Percentiles rank a stretch among this genome's conserved stretches.
phyloP scores from a whole-genome alignment of 1,284 basidiomycete genomes.

The Tetrapyrgos nigripes region DNA sequence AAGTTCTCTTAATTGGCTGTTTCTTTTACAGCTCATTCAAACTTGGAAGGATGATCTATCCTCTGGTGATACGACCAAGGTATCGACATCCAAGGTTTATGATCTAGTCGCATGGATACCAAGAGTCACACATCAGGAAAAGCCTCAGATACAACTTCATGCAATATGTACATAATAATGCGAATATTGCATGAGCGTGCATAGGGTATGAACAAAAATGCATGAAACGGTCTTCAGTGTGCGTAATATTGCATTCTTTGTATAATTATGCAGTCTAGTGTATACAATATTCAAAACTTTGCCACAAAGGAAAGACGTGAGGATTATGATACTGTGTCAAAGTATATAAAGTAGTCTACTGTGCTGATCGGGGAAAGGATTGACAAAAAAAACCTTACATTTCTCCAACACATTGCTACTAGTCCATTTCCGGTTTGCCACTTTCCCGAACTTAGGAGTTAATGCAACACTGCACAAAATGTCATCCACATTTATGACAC shows the following conservation, averaged over 20 bases:
- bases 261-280: too few relatives aligned
- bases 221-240: too few relatives aligned
- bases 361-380: background rate
- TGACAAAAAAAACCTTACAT: background rate
- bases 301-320: too few relatives aligned
- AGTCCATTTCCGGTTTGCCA: background rate
- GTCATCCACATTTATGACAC: too few relatives aligned
- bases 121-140: constrained; percentile 2
- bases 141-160: too few relatives aligned
- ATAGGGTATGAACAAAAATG: too few relatives aligned
- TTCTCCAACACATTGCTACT: background rate
- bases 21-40: background rate
- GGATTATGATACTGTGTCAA: too few relatives aligned
- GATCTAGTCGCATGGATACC: constrained; percentile 9
- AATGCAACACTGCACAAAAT: too few relatives aligned
- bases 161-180: too few relatives aligned
- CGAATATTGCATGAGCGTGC: too few relatives aligned
- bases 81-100: constrained; percentile 1
- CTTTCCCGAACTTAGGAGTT: background rate
- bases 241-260: too few relatives aligned
- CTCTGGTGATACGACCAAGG: constrained; percentile 2
- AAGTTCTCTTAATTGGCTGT: background rate
- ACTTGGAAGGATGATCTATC: background rate
- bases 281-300: too few relatives aligned
- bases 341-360: background rate